Evolutionary conservation across 805 yeast species (phyloP).

Genomic region (Lipomyces sp.): DNA sequence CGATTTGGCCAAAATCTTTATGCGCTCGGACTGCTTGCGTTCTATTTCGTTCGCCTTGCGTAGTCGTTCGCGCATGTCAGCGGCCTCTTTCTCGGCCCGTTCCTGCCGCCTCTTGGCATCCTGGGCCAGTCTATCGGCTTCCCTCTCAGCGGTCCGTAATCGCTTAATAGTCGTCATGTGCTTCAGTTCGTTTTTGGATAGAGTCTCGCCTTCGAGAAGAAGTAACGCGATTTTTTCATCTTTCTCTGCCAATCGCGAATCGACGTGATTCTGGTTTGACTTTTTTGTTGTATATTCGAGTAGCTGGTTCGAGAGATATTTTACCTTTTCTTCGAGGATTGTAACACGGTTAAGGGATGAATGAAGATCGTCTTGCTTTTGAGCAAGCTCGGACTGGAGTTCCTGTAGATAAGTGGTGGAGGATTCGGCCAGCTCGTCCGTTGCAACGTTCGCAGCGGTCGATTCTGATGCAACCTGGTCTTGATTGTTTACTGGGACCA

Average conservation of each 20-base stretch:
- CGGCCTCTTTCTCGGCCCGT: constrained; percentile 49
- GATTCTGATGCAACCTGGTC: neutral
- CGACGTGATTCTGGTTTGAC: constrained; percentile 16
- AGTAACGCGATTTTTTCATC: constrained; percentile 69
- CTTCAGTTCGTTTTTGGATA: constrained; percentile 72
- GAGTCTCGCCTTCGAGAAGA: constrained; percentile 73
- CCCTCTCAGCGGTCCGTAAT: constrained; percentile 57
- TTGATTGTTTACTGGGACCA: constrained; percentile 7
- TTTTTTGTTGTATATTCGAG: constrained; percentile 32
- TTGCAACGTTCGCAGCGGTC: neutral
- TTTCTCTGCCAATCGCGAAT: constrained; percentile 48
- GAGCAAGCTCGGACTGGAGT: constrained; percentile 23
- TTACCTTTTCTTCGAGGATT: constrained; percentile 43
- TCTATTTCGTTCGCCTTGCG: constrained; percentile 34
- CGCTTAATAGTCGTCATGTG: constrained; percentile 68
- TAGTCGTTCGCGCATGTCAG: constrained; percentile 45
- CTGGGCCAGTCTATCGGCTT: constrained; percentile 44
- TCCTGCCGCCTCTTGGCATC: constrained; percentile 43
- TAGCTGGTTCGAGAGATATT: constrained; percentile 41
- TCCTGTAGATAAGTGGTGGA: neutral
- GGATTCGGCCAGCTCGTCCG: neutral
- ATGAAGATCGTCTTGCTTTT: constrained; percentile 31
- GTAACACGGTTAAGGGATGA: constrained; percentile 35
- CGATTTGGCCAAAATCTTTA: constrained; percentile 34
- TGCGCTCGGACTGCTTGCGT: constrained; percentile 41